phyloP scores from a whole-genome alignment of 1,139 yeast genomes.

The Candida tetrigidarum region DNA sequence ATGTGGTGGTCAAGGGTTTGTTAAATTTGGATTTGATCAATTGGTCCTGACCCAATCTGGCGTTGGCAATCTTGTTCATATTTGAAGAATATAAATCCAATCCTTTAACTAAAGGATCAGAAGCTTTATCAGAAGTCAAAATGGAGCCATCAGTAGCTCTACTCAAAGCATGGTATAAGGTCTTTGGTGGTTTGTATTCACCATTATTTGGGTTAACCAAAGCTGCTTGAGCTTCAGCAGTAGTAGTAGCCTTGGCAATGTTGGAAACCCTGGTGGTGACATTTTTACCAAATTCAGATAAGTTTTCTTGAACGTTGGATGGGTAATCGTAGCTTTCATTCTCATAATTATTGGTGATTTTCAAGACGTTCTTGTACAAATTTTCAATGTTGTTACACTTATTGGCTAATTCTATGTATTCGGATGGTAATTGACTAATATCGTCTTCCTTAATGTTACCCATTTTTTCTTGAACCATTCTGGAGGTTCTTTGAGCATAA shows the following conservation, averaged over 20 bases:
- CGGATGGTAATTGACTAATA: slow-evolving; percentile 80
- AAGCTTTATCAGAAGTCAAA: slow-evolving; percentile 48
- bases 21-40: slow-evolving; percentile 73
- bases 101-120: slow-evolving; percentile 49
- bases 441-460: slow-evolving; percentile 76
- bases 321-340: slow-evolving; percentile 88
- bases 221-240: slow-evolving; percentile 84
- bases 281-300: slow-evolving; percentile 72
- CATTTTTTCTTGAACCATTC: slow-evolving; percentile 77
- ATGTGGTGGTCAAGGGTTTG: slow-evolving; percentile 64
- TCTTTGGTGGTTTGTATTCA: slow-evolving; percentile 71
- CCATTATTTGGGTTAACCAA: slow-evolving; percentile 59
- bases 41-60: slow-evolving; percentile 83
- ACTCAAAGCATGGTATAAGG: slow-evolving; percentile 81
- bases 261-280: slow-evolving; percentile 69
- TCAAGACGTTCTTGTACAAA: slow-evolving; percentile 72
- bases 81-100: slow-evolving; percentile 49
- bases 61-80: slow-evolving; percentile 73
- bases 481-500: slow-evolving; percentile 80
- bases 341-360: slow-evolving; percentile 73
- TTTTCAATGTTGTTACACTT: slow-evolving; percentile 76
- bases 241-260: slow-evolving; percentile 74
- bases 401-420: slow-evolving; percentile 74
- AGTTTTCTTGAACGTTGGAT: slow-evolving; percentile 72
- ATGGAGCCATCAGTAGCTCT: slow-evolving; percentile 69